Base-by-base conservation (phyloP, 169 alveolate species). In the Eimeria sp. region DNA sequence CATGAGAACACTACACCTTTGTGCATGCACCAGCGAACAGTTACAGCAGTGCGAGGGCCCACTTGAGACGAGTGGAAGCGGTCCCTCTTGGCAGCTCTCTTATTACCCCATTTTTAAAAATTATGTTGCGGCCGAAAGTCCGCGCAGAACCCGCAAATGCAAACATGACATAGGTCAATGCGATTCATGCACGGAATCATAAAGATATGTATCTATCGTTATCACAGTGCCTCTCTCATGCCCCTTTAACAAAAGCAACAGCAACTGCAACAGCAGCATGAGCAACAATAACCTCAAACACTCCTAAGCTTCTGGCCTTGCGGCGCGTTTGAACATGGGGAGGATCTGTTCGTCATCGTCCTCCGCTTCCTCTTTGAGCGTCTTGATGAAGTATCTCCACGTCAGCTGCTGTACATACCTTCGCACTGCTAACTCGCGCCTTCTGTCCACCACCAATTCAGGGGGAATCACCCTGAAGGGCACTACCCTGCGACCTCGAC, bases 281-380 rank as follows among this genome's bases (percentile, higher is more conserved):
- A 1, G 16, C 16, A 54, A 54, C 10, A 11, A 54, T 54, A 54
- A 54, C 10, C 16, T 7, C 16, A 54, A 54, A 54, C 16, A 54
- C 25, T 45, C 11, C 51, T 40, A 83, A n/a, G 75, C 25, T 57
- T 83, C 91, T 10, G 91, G 91, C 51, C 91, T 49, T 11, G 91
- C 72, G 75, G 91, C 91, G 6, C 91, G 75, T 51, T 80, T 58
- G 40, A 92, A 92, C 96, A 92, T 63, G 34, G 96, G 96, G 5
- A 92, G 73, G 47, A 92, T 92, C 61, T 80, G 88, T 47, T 92
- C 96, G 45, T 92, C 96, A 73, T 92, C 88, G 54, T 92, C 96
- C 20, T 92, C 96, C 2, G 88, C 96, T 16, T 92, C 96, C 43
- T 92, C 92, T 45, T 80, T 92, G 75, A 92, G 86, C 16, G 96